Conservation (phyloP, 2,329 filamentous ascomycete species). For the Pyricularia pennisetigena region DNA sequence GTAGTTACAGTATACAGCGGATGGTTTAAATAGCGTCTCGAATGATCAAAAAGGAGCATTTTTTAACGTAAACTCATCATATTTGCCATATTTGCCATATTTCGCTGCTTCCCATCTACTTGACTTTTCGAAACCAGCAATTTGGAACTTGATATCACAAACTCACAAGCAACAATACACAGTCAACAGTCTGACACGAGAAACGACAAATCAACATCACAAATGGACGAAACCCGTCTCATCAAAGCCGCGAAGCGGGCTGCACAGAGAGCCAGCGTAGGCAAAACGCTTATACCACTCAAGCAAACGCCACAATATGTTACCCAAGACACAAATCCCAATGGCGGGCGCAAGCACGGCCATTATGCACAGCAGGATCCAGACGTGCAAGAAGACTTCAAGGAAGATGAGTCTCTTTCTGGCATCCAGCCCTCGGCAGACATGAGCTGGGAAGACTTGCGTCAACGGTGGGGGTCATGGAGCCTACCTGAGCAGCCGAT, state of each 20-base stretch:
- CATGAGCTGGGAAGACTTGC: slow-evolving; percentile 16
- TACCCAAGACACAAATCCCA: not conserved
- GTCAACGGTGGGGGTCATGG: slow-evolving; percentile 16
- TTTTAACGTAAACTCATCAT: not conserved
- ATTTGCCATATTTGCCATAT: too few species aligned
- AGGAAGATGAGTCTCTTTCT: slow-evolving; percentile 17
- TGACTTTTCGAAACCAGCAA: not conserved
- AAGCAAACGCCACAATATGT: not conserved
- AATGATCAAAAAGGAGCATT: not conserved
- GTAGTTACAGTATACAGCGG: not conserved
- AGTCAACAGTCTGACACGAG: too few species aligned
- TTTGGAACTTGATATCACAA: not conserved
- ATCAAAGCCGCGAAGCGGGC: not conserved
- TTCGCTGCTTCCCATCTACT: too few species aligned
- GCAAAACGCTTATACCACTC: not conserved
- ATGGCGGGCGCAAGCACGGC: slow-evolving; percentile 23
- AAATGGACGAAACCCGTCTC: not conserved
- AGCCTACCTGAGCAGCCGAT: slow-evolving; percentile 21
- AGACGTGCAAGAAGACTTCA: slow-evolving; percentile 14
- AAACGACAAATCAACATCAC: not conserved
- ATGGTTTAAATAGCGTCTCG: not conserved
- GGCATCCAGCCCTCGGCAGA: slow-evolving; percentile 18
- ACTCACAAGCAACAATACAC: not conserved
- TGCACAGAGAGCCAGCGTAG: not conserved
- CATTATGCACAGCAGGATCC: slow-evolving; percentile 23